phyloP scores from a whole-genome alignment of 352 stramenopile species.

The Thalassiosira hispida region DNA sequence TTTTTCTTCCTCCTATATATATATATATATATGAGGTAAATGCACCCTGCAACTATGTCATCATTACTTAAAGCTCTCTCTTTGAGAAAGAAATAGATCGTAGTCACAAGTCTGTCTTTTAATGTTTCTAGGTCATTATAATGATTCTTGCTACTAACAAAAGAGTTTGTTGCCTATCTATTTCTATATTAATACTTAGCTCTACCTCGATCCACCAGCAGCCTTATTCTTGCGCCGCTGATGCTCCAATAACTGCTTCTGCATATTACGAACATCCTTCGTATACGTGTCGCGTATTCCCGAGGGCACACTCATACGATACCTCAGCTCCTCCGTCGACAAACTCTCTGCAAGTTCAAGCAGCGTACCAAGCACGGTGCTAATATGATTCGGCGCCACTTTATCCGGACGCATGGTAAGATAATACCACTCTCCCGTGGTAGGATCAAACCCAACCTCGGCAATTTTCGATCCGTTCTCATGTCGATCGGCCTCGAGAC shows the following conservation, averaged over 20 bases:
- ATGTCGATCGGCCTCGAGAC: constrained; percentile 75
- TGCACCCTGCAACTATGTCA: no score
- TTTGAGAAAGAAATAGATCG: no score
- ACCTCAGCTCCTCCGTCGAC: constrained; percentile 80
- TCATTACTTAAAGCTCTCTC: no score
- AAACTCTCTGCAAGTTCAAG: constrained; percentile 80
- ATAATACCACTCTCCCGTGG: constrained; percentile 85
- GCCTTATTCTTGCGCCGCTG: constrained; percentile 64
- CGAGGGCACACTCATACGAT: constrained; percentile 76
- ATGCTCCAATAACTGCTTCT: constrained; percentile 76
- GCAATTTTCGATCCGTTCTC: constrained; percentile 76
- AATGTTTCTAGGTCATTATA: no score
- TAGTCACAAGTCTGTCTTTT: no score
- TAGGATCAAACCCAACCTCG: constrained; percentile 82
- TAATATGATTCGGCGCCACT: constrained; percentile 81
- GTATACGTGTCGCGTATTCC: constrained; percentile 68
- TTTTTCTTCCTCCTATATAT: no score
- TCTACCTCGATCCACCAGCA: constrained; percentile 41
- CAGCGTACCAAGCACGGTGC: constrained; percentile 78
- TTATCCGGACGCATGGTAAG: constrained; percentile 83
- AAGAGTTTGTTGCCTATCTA: no score
- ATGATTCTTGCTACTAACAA: no score
- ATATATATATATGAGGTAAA: no score
- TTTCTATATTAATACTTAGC: no score
- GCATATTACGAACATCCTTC: constrained; percentile 75